Evolutionary conservation across 257 asterid genomes (phyloP).

Genomic region (Ilex aquifolium): DNA sequence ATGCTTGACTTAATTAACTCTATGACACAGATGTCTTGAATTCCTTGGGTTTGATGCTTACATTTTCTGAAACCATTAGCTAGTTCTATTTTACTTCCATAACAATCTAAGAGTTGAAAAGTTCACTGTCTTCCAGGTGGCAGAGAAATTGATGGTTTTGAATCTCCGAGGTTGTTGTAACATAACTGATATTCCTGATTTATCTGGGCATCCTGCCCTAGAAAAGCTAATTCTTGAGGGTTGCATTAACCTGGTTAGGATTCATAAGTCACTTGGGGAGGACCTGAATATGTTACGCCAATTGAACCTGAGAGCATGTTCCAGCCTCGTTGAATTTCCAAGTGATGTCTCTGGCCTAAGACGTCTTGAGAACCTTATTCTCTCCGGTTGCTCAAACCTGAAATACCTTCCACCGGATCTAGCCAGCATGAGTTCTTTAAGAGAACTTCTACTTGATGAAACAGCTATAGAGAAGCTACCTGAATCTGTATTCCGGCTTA

Average conservation of each 20-base stretch:
- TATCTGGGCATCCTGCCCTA: slow-evolving; percentile 18
- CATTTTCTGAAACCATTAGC: no score
- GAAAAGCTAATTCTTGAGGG: slow-evolving; percentile 23
- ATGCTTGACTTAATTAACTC: neutral
- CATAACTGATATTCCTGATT: slow-evolving; percentile 22
- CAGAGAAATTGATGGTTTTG: slow-evolving; percentile 23
- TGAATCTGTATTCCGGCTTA: slow-evolving; percentile 15
- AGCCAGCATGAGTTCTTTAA: slow-evolving; percentile 23
- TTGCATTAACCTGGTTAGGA: slow-evolving; percentile 12
- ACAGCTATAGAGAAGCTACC: slow-evolving; percentile 20
- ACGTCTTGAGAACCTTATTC: slow-evolving; percentile 24
- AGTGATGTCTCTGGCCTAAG: slow-evolving; percentile 28
- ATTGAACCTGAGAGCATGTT: slow-evolving; percentile 24
- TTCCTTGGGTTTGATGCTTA: no score
- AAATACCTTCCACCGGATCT: slow-evolving; percentile 19
- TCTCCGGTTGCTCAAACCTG: slow-evolving; percentile 26
- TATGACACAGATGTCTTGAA: no score
- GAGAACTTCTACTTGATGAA: slow-evolving; percentile 15
- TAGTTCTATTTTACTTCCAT: no score
- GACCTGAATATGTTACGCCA: slow-evolving; percentile 13
- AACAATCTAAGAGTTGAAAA: neutral
- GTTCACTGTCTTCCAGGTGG: slow-evolving; percentile 6
- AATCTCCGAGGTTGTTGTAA: slow-evolving; percentile 16
- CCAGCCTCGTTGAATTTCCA: slow-evolving; percentile 19
- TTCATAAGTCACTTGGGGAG: slow-evolving; percentile 22